Percentiles rank a stretch among this genome's conserved stretches.
Evolutionary conservation across 768 basidiomycete species (phyloP).

Genomic region (Omphalotus guepiniiformis): DNA sequence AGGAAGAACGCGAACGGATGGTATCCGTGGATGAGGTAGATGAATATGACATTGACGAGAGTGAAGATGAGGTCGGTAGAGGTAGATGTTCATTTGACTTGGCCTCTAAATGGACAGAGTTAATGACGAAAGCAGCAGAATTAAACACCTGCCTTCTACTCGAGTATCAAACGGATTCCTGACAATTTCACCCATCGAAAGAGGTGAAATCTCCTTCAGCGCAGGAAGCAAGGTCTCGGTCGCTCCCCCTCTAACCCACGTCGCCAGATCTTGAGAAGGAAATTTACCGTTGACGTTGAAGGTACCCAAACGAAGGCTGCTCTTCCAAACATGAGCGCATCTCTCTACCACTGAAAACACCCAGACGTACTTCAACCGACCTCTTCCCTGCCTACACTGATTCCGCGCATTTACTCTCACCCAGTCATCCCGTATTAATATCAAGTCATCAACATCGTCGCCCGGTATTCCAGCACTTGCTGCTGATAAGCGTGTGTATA

Average conservation of each 20-base stretch:
- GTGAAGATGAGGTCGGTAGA: neutral
- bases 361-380: slow-evolving; percentile 26
- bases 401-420: slow-evolving; percentile 42
- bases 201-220: slow-evolving; percentile 30
- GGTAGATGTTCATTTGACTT: neutral
- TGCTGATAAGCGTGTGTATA: slow-evolving; percentile 52
- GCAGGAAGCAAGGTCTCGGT: slow-evolving; percentile 25
- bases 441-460: slow-evolving; percentile 57
- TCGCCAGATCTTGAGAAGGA: slow-evolving; percentile 66
- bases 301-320: slow-evolving; percentile 68
- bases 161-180: slow-evolving; percentile 15
- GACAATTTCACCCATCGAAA: slow-evolving; percentile 27
- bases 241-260: slow-evolving; percentile 50
- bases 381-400: slow-evolving; percentile 26
- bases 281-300: slow-evolving; percentile 83
- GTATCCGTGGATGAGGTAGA: slow-evolving; percentile 2
- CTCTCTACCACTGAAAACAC: too few species aligned
- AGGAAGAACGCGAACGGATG: neutral
- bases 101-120: neutral
- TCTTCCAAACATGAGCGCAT: neutral
- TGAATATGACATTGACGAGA: slow-evolving; percentile 2
- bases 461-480: slow-evolving; percentile 59
- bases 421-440: slow-evolving; percentile 62
- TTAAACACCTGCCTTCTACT: neutral
- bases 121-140: neutral